Base-by-base conservation (phyloP, 208 protist genomes). In the Wallacemonas collosoma region DNA sequence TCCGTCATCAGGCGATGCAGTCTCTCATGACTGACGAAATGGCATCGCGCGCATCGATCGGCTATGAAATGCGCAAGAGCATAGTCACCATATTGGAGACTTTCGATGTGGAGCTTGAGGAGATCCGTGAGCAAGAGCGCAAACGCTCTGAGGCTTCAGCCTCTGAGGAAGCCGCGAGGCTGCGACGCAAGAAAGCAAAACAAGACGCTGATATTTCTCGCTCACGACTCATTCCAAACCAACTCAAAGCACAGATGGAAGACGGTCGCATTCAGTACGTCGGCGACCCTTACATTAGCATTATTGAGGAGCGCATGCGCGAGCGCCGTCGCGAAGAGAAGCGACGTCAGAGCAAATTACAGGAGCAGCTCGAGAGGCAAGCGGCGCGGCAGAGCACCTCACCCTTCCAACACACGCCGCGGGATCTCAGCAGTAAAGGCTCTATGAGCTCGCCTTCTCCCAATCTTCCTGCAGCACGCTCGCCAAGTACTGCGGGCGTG, bases 191-290 rank as follows among this genome's bases (percentile, higher is more conserved):
- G 1, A 69, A 73, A 62, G 36, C 35, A 9, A 64, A 76, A 50
- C 7, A n/a, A 66, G 36, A n/a, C n/a, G 38, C 5, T 2, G 44
- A 17, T 1, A 50, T 2, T n/a, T 44, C 57, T 54, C 43, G 41
- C 57, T 86, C 84, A 8, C 70, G 81, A 51, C 54, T 89, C 14
- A 89, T 89, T 51, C 84, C 84, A 1, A 69, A 69, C 0, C 84
- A 89, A 65, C 17, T 80, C 3, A 43, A 83, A 1, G 38, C 48
- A 35, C 58, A 75, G 55, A 71, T 58, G 2, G 71, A 80, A 48
- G 68, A 40, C 2, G 78, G 71, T 4, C 85, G 80, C 55, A 65
- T 89, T n/a, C 76, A 76, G 43, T 79, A 86, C 15, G 61, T 89
- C 0, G 80, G 80, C 17, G 80, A 89, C 56, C 77, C 77, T 2